Conservation (phyloP, 441 rosid genomes). For the Mallotus repandus region DNA sequence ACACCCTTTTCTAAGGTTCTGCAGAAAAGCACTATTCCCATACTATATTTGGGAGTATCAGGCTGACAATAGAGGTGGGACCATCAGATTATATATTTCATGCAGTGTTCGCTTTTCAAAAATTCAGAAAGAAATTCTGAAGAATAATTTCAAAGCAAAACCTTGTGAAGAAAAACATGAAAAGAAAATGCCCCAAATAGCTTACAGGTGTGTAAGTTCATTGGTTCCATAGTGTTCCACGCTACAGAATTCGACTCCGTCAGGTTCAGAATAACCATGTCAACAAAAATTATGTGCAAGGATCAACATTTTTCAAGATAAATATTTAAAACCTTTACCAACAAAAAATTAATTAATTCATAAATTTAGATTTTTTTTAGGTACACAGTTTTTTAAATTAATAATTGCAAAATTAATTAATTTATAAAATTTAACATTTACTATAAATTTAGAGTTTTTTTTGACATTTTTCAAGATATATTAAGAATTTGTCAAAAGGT, state of each 20-base stretch:
- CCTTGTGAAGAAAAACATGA: background rate
- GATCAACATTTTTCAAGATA: background rate
- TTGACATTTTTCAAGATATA: too few relatives aligned
- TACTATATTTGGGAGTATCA: background rate
- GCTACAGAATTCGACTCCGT: slow-evolving; percentile 59
- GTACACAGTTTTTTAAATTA: too few relatives aligned
- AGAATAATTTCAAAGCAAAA: background rate
- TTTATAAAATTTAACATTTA: too few relatives aligned
- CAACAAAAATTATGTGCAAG: too few relatives aligned
- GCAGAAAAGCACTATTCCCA: background rate
- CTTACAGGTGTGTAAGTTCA: slow-evolving; percentile 97
- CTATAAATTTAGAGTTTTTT: too few relatives aligned
- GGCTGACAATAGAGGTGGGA: background rate
- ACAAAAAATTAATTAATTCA: too few relatives aligned
- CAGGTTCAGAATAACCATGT: too few relatives aligned
- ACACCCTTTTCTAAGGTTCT: background rate
- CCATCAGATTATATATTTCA: background rate
- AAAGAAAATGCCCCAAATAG: background rate
- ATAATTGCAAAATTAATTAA: too few relatives aligned
- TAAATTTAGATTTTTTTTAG: too few relatives aligned
- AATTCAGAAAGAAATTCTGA: background rate
- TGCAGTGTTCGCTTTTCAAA: background rate
- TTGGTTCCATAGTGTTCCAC: slow-evolving; percentile 99
- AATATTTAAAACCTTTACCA: too few relatives aligned
- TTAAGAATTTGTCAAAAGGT: too few relatives aligned